phyloP scores from a whole-genome alignment of 306 rosid species.

The Purshia tridentata region DNA sequence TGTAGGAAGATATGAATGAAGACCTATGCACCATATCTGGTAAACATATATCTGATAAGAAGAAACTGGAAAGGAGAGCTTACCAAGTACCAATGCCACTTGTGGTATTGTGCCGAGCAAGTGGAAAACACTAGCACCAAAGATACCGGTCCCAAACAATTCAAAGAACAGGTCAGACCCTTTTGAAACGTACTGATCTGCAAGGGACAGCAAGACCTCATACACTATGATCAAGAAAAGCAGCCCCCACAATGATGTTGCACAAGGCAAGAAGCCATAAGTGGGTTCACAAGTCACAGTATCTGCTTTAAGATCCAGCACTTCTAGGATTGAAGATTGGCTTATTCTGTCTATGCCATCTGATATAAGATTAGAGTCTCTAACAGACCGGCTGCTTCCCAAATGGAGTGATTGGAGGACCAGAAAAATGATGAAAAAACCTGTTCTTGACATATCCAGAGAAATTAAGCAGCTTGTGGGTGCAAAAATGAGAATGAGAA shows the following conservation, averaged over 20 bases:
- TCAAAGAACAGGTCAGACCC: constrained; percentile 38
- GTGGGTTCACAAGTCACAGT: constrained; percentile 42
- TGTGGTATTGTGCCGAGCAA: constrained; percentile 36
- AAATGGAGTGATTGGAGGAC: constrained; percentile 5
- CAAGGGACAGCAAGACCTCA: constrained; percentile 33
- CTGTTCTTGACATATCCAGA: constrained; percentile 8
- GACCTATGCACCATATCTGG: no score
- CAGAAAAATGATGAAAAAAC: constrained; percentile 8
- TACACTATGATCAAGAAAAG: constrained; percentile 36
- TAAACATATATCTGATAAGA: not conserved
- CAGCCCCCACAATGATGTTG: constrained; percentile 30
- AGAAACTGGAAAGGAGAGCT: not conserved
- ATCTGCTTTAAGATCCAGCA: constrained; percentile 7
- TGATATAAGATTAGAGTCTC: constrained; percentile 3
- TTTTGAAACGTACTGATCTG: constrained; percentile 18
- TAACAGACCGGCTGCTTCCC: constrained; percentile 21
- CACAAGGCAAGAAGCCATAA: constrained; percentile 42
- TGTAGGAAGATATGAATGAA: no score
- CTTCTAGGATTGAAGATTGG: not conserved
- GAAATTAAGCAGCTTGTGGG: not conserved
- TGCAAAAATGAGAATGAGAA: not conserved
- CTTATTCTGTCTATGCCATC: not conserved
- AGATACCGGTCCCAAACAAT: constrained; percentile 34
- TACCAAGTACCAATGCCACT: constrained; percentile 31
- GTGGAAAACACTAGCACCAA: constrained; percentile 41